A percentile compares a stretch with the other conserved stretches of the same genome.
Evolutionary conservation across 78 protist genomes (phyloP).

Genomic region (Mastigamoeba balamuthi): DNA sequence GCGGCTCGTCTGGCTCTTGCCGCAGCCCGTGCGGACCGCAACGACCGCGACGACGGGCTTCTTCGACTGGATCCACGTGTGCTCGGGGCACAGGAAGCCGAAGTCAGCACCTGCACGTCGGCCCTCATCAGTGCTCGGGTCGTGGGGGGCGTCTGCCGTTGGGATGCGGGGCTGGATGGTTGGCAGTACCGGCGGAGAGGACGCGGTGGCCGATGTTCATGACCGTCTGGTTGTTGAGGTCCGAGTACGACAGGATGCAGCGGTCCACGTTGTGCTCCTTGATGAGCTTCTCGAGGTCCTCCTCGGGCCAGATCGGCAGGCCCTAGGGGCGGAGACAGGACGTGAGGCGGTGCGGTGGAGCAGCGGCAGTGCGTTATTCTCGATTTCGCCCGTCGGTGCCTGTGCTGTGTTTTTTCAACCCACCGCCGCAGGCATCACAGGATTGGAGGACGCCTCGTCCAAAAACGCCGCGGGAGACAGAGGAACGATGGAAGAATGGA

Average conservation of each 20-base stretch:
- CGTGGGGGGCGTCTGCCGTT: no score
- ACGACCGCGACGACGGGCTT: constrained; percentile 15
- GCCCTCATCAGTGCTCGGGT: no score
- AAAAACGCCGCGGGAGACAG: no score
- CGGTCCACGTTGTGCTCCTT: constrained; percentile 7
- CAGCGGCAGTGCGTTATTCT: no score
- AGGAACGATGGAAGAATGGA: no score
- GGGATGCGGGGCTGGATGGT: no score
- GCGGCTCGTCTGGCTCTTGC: constrained; percentile 26
- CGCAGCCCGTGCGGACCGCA: constrained; percentile 31
- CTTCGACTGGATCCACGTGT: neutral
- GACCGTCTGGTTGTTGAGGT: constrained; percentile 6
- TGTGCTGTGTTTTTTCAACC: no score
- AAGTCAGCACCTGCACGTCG: constrained; percentile 26
- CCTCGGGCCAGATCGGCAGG: constrained; percentile 7
- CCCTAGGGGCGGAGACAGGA: no score
- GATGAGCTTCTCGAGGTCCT: constrained; percentile 2
- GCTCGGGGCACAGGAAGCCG: constrained; percentile 2
- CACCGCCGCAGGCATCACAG: no score
- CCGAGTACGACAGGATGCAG: constrained; percentile 16
- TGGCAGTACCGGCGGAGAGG: constrained; percentile 4
- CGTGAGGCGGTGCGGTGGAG: no score
- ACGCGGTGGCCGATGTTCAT: neutral
- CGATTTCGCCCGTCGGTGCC: no score
- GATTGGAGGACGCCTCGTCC: no score